Evolutionary conservation across 768 basidiomycete genomes (phyloP), one percentile per base, ranked within the genome.

Genomic region (Leccinum ochraceum): DNA sequence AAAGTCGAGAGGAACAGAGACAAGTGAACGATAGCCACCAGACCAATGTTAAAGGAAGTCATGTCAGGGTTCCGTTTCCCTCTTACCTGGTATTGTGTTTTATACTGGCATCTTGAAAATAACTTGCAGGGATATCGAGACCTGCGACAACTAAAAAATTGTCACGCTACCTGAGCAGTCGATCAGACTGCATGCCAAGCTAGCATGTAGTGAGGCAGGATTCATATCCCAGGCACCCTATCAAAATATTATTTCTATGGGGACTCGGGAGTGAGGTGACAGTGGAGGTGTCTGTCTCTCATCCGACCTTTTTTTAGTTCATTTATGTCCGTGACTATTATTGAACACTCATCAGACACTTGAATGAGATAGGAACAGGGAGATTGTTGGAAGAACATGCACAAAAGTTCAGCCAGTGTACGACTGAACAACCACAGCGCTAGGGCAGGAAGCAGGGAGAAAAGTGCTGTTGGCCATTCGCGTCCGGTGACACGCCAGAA

Each of bases 1-100:
- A 56, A 37, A 20, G 42, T 53, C 4, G 4, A 9, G 28, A 65
- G 58, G 54, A 44, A 63, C 14, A 67, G 51, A 22, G 24, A 60
- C n/a, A 57, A 39, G 14, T 57, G 63, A 11, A 54, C 17, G 26
- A 56, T 26, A 26, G 55, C 37, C 16, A 53, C 11, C n/a, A 65
- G 13, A 34, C 26, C 32, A 11, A 24, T 7, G 28, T 53, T 14
- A 2, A 53, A 46, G 1, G 59, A 56, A 13, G 24, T 16, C 61
- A 64, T 64, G 24, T 37, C 20, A 17, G 5, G 26, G 14, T 16
- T 20, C 6, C 8, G 34, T 9, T 22, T 28, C 10, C 44, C 16
- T 32, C 22, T 34, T 9, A 22, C 46, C 39, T 4, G 2, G 24
- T 16, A 26, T 22, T 22, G 34, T 11, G 8, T 22, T 56, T 56